Percentiles rank a stretch among this genome's conserved stretches.
Conservation (phyloP, 2,329 filamentous ascomycete species). For the Phialophora macrospora region DNA sequence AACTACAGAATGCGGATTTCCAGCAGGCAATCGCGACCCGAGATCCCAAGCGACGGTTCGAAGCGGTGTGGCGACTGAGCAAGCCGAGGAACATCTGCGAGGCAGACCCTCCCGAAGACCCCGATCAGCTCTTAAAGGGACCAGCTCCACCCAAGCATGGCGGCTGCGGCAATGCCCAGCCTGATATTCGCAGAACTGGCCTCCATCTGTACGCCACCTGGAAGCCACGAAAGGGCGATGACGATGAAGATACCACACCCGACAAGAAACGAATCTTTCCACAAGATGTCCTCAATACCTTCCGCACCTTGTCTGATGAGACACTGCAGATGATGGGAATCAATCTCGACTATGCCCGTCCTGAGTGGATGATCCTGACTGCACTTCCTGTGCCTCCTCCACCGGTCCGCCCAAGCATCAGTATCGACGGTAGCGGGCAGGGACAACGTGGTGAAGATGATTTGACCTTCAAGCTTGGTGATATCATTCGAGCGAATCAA, state of each 20-base stretch:
- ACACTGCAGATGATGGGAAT: constrained; percentile 87
- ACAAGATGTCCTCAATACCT: constrained; percentile 81
- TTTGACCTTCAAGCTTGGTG: constrained; percentile 97
- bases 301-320: constrained; percentile 79
- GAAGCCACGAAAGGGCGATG: constrained; percentile 72
- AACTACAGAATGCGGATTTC: constrained; percentile 60
- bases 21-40: constrained; percentile 78
- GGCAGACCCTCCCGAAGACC: constrained; percentile 70
- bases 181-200: constrained; percentile 83
- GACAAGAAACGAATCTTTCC: constrained; percentile 85
- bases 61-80: constrained; percentile 87
- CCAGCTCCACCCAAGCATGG: constrained; percentile 66
- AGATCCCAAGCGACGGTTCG: constrained; percentile 93
- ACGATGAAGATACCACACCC: constrained; percentile 72
- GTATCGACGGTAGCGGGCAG: constrained; percentile 90
- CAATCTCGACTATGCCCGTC: constrained; percentile 91
- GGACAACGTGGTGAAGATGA: constrained; percentile 97
- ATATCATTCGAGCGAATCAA: constrained; percentile 96
- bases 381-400: constrained; percentile 94
- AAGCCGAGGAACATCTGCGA: constrained; percentile 87
- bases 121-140: constrained; percentile 70
- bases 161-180: constrained; percentile 90
- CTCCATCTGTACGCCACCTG: constrained; percentile 77
- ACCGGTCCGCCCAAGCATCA: constrained; percentile 94
- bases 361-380: constrained; percentile 97